Evolutionary conservation across 2,329 filamentous ascomycete genomes (phyloP).

Genomic region (Colletotrichum noveboracense): DNA sequence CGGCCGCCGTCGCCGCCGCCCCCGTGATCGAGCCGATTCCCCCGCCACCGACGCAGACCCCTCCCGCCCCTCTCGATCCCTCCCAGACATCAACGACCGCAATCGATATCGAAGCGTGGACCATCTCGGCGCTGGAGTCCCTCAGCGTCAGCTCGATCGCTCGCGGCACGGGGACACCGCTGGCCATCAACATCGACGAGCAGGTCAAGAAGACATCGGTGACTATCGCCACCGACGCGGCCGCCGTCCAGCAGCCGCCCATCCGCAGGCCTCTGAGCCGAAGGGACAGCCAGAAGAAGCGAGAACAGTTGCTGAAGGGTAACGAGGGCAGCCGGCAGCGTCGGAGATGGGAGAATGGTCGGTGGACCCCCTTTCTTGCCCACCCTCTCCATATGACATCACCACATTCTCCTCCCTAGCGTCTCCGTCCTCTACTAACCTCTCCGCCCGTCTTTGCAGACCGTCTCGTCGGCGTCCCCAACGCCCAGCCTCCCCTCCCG

Average conservation of each 20-base stretch:
- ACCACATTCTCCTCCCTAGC: neutral
- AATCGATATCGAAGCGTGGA: constrained; percentile 73
- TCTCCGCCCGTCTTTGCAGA: constrained; percentile 54
- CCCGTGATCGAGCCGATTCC: constrained; percentile 23
- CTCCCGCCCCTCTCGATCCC: constrained; percentile 22
- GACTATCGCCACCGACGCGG: constrained; percentile 15
- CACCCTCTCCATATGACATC: neutral
- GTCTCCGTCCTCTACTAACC: neutral
- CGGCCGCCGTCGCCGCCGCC: constrained; percentile 19
- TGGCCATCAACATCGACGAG: constrained; percentile 80
- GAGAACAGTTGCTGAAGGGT: constrained; percentile 83
- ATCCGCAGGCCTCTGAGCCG: constrained; percentile 51
- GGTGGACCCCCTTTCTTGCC: neutral
- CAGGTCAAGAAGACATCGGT: constrained; percentile 22
- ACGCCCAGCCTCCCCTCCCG: constrained; percentile 81
- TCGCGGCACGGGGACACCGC: constrained; percentile 65
- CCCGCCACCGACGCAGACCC: constrained; percentile 20
- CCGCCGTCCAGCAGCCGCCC: constrained; percentile 30
- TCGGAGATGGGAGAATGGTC: constrained; percentile 94
- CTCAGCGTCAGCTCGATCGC: constrained; percentile 60
- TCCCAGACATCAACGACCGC: constrained; percentile 31
- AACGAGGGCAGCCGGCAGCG: constrained; percentile 89
- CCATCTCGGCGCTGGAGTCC: constrained; percentile 60
- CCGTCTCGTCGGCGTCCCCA: constrained; percentile 84
- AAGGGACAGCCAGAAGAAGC: constrained; percentile 61